Evolutionary conservation across 1,284 basidiomycete species (phyloP).

Genomic region (Tylopilus orsonianus): DNA sequence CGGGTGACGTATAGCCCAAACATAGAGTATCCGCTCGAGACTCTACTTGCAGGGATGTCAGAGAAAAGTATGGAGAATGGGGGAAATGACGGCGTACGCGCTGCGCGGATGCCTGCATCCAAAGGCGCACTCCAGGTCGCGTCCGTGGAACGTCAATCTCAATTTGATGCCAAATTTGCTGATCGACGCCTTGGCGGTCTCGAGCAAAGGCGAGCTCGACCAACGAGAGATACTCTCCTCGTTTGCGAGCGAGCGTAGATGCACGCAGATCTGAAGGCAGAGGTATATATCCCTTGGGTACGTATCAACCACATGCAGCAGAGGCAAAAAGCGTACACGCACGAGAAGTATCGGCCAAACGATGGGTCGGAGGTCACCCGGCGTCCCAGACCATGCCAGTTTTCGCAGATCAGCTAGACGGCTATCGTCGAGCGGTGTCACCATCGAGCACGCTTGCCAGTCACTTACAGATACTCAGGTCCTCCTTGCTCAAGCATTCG

Average conservation of each 20-base stretch:
- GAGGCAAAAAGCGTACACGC: conserved; percentile 33
- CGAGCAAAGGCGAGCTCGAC: conserved; percentile 91
- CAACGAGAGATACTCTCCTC: conserved; percentile 87
- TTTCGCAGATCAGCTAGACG: conserved; percentile 76
- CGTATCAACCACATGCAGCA: conserved; percentile 5
- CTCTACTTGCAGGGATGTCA: conserved; percentile 51
- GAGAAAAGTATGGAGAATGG: conserved; percentile 11
- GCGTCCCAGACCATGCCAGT: conserved; percentile 96
- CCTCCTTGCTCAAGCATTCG: conserved; percentile 65
- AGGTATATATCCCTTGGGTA: conserved; percentile 86
- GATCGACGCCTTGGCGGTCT: conserved; percentile 81
- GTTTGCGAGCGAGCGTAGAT: conserved; percentile 81
- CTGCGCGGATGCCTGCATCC: conserved; percentile 88
- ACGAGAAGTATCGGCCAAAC: conserved; percentile 95
- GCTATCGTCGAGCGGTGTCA: conserved; percentile 4
- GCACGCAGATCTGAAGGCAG: conserved; percentile 78
- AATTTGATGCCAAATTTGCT: conserved; percentile 98
- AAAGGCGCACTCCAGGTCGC: conserved; percentile 85
- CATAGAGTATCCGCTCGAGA: conserved; percentile 90
- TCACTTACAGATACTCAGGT: conserved; percentile 72
- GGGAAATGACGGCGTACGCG: conserved; percentile 51
- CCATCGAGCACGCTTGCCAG: not conserved
- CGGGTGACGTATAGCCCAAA: conserved; percentile 97
- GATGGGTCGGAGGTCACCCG: conserved; percentile 83
- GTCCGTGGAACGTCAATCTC: conserved; percentile 96